phyloP scores from a whole-genome alignment of 306 rosid species.

The Medicago arabica region DNA sequence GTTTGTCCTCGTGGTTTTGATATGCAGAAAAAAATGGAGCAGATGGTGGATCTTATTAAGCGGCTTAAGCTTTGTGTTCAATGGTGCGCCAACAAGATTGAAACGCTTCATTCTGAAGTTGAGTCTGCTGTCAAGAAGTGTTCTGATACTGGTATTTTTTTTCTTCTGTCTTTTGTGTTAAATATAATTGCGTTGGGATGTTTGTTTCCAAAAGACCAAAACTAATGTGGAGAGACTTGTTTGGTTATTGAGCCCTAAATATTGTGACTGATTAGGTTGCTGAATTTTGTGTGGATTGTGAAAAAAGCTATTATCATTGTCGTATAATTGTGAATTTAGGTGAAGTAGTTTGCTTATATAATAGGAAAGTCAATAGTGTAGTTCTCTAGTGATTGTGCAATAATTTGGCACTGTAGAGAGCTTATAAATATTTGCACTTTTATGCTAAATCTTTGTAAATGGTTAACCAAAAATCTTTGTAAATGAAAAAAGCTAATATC shows the following conservation, averaged over 20 bases:
- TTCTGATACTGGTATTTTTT: not conserved
- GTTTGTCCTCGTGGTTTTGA: not conserved
- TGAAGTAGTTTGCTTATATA: not conserved
- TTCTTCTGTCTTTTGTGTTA: not conserved
- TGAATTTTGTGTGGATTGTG: not conserved
- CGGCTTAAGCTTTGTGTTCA: constrained; percentile 24
- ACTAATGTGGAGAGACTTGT: not conserved
- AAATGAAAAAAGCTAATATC: too few relatives aligned
- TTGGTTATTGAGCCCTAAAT: not conserved
- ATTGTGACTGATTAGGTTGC: not conserved
- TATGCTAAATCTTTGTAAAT: not conserved
- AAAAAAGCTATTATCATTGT: not conserved
- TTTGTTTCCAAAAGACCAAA: not conserved
- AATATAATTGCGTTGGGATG: not conserved
- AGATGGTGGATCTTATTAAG: constrained; percentile 25
- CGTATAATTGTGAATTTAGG: not conserved
- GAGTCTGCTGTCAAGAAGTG: constrained; percentile 10
- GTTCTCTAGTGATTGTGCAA: not conserved
- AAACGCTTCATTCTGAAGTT: not conserved
- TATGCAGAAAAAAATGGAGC: constrained; percentile 17
- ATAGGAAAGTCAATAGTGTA: not conserved
- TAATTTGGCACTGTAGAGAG: not conserved
- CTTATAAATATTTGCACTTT: not conserved
- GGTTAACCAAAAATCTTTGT: not conserved
- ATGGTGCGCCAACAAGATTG: not conserved